phyloP scores from a whole-genome alignment of 148 eudicot genomes.

The Rhododendron vialii region DNA sequence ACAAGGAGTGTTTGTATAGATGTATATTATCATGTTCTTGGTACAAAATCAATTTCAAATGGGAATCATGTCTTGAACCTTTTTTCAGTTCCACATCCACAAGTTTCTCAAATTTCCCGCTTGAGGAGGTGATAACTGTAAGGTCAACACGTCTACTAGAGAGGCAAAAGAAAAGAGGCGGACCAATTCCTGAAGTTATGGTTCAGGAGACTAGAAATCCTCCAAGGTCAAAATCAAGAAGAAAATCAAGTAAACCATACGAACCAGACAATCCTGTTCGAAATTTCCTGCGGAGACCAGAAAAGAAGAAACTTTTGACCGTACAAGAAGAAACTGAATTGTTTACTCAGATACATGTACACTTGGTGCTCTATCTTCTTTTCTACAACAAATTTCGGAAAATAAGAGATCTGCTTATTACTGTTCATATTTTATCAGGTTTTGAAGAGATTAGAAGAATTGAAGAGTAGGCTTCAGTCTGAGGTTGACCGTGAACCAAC shows the following conservation, averaged over 20 bases:
- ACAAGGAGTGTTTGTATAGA: not conserved
- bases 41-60: not conserved
- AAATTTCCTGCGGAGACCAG: conserved; percentile 59
- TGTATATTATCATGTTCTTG: not conserved
- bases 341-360: conserved; percentile 68
- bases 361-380: not conserved
- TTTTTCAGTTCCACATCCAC: conserved; percentile 31
- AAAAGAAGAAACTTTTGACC: conserved; percentile 70
- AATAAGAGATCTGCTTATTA: not conserved
- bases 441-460: conserved; percentile 51
- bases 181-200: conserved; percentile 31
- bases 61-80: conserved; percentile 9
- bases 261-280: conserved; percentile 74
- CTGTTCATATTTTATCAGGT: conserved; percentile 39
- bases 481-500: conserved; percentile 87
- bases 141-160: conserved; percentile 77
- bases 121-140: conserved; percentile 42
- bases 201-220: conserved; percentile 31
- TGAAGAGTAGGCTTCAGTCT: conserved; percentile 54
- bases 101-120: conserved; percentile 19
- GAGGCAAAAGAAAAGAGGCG: conserved; percentile 64
- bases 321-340: conserved; percentile 60
- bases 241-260: conserved; percentile 32
- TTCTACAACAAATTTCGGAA: not conserved
- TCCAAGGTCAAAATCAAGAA: conserved; percentile 23